phyloP scores from a whole-genome alignment of 306 rosid genomes.

The Arachis hypogaea region DNA sequence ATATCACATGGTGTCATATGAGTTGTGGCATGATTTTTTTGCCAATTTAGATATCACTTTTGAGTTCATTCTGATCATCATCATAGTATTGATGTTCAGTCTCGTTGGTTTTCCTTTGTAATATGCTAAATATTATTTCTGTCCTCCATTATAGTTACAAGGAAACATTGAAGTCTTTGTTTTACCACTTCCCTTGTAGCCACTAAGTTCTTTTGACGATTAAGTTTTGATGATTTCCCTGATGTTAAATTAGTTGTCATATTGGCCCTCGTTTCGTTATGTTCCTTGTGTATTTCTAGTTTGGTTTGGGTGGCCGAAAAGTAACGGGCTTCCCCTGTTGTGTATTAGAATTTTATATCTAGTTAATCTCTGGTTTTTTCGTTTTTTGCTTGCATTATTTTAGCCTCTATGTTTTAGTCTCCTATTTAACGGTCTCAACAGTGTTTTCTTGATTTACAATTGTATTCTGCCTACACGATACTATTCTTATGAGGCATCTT shows the following conservation, averaged over 20 bases:
- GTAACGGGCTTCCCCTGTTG: too few species aligned
- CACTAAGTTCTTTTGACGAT: constrained; percentile 20
- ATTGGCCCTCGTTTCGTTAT: too few species aligned
- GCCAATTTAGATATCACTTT: constrained; percentile 41
- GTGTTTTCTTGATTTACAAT: too few species aligned
- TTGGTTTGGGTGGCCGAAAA: too few species aligned
- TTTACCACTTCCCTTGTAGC: constrained; percentile 30
- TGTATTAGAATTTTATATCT: too few species aligned
- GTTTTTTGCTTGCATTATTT: too few species aligned
- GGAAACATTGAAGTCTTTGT: constrained; percentile 38
- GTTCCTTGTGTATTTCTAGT: too few species aligned
- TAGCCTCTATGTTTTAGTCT: too few species aligned
- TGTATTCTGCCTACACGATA: too few species aligned
- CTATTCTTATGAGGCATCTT: too few species aligned
- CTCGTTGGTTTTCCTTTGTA: not conserved
- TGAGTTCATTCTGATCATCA: constrained; percentile 40
- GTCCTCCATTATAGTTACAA: constrained; percentile 26
- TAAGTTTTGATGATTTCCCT: constrained; percentile 9
- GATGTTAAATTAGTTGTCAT: constrained; percentile 21
- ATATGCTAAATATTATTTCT: constrained; percentile 41
- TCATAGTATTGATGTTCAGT: constrained; percentile 36
- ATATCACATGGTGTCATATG: constrained; percentile 38
- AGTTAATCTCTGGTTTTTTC: too few species aligned
- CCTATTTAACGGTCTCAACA: too few species aligned
- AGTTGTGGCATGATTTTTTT: constrained; percentile 44